Conservation (phyloP, 495 filamentous ascomycete genomes). For the Tuber indicum region DNA sequence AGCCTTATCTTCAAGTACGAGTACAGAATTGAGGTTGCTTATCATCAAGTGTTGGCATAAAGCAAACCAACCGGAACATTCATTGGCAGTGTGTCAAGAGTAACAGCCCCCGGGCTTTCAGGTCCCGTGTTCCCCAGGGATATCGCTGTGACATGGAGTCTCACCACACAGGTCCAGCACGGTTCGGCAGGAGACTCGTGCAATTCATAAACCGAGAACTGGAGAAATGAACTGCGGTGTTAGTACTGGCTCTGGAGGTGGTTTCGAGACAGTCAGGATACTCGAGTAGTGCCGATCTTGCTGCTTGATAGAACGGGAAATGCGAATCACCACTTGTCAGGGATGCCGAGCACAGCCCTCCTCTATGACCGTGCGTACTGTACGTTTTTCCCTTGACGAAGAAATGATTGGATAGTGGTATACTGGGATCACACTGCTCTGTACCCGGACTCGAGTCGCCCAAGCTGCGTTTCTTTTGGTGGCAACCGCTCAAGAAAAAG, state of each 20-base stretch:
- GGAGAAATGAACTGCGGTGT: not conserved
- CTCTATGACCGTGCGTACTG: no score
- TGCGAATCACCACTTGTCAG: no score
- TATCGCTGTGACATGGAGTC: not conserved
- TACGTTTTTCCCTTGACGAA: no score
- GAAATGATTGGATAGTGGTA: no score
- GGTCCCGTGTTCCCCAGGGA: not conserved
- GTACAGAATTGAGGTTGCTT: not conserved
- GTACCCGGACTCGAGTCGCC: not conserved
- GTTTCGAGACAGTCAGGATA: not conserved
- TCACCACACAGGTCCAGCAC: not conserved
- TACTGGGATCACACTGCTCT: no score
- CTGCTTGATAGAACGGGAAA: not conserved
- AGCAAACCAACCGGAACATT: not conserved
- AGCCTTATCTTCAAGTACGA: not conserved
- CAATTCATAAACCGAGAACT: not conserved
- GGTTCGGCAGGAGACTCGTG: no score
- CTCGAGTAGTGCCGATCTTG: not conserved
- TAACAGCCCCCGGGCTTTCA: not conserved
- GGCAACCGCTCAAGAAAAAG: not conserved
- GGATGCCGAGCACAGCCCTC: no score
- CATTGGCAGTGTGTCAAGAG: not conserved
- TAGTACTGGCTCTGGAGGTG: not conserved
- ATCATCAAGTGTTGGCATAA: not conserved
- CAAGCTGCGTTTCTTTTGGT: not conserved